Evolutionary conservation across 208 protist species (phyloP).

Genomic region (Crithidia fasciculata): DNA sequence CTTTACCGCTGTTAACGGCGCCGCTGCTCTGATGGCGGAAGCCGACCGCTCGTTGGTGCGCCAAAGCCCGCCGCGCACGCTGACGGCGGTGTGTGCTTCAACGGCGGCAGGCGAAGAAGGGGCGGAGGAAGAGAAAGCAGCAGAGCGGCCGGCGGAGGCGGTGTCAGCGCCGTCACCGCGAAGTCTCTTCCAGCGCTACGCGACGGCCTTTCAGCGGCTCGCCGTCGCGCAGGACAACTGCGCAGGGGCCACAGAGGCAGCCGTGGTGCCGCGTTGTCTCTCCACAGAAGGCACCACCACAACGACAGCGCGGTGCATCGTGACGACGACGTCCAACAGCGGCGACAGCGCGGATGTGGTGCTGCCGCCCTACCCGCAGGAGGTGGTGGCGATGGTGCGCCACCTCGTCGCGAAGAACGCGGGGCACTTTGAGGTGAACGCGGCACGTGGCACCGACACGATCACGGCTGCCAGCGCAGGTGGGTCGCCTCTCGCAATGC

Average conservation of each 20-base stretch:
- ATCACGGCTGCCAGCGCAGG: slow-evolving; percentile 7
- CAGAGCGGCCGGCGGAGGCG: neutral
- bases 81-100: slow-evolving; percentile 23
- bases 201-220: slow-evolving; percentile 22
- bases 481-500: slow-evolving; percentile 3
- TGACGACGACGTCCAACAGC: slow-evolving; percentile 4
- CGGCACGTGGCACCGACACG: slow-evolving; percentile 30
- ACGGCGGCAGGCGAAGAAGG: neutral
- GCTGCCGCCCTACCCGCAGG: slow-evolving; percentile 28
- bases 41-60: slow-evolving; percentile 3
- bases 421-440: slow-evolving; percentile 37
- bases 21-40: slow-evolving; percentile 16
- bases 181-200: slow-evolving; percentile 22
- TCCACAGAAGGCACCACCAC: neutral
- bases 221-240: neutral
- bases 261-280: slow-evolving; percentile 2
- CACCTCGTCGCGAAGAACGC: slow-evolving; percentile 33
- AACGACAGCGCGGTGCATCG: neutral
- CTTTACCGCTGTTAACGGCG: slow-evolving; percentile 22
- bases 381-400: slow-evolving; percentile 29
- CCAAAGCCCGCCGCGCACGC: neutral
- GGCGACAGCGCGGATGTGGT: slow-evolving; percentile 14
- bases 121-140: neutral
- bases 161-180: neutral
- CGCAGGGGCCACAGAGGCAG: slow-evolving; percentile 1